Conservation (phyloP, 78 protist genomes). For the Chrysochromulina parva region DNA sequence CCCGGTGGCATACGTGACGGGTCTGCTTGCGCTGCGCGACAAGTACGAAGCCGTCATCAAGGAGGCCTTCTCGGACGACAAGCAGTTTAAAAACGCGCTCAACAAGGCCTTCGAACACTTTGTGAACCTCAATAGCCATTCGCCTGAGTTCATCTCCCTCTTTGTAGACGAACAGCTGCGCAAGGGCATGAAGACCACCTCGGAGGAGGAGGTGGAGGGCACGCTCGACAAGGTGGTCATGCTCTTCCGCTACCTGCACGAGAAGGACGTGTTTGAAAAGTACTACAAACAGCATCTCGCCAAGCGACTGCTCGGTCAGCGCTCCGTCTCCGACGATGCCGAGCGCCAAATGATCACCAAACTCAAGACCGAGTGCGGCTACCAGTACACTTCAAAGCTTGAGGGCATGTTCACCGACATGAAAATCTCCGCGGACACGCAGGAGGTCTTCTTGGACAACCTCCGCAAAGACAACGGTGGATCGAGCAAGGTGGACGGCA, state of each 20-base stretch:
- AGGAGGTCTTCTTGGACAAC: slow-evolving; percentile 55
- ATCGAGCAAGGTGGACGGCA: not conserved
- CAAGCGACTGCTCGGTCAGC: slow-evolving; percentile 76
- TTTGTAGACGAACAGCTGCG: slow-evolving; percentile 39
- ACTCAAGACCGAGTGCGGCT: slow-evolving; percentile 90
- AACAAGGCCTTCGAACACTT: slow-evolving; percentile 10
- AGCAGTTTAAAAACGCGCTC: not conserved
- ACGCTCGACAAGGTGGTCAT: slow-evolving; percentile 54
- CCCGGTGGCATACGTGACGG: slow-evolving; percentile 8
- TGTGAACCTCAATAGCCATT: slow-evolving; percentile 2
- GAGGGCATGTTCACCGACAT: slow-evolving; percentile 97
- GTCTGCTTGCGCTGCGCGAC: slow-evolving; percentile 19
- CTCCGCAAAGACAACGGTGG: slow-evolving; percentile 31
- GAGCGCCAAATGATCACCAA: slow-evolving; percentile 83
- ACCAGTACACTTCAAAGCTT: slow-evolving; percentile 86
- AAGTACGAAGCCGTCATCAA: not conserved
- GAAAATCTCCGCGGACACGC: slow-evolving; percentile 71
- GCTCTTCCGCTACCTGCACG: slow-evolving; percentile 83
- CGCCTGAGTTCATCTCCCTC: slow-evolving; percentile 52
- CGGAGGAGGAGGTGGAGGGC: slow-evolving; percentile 78
- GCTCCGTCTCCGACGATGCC: slow-evolving; percentile 76
- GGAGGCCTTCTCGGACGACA: slow-evolving; percentile 13
- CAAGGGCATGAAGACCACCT: slow-evolving; percentile 69
- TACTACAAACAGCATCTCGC: slow-evolving; percentile 94
- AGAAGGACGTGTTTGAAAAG: slow-evolving; percentile 93